Evolutionary conservation across 1,284 basidiomycete genomes (phyloP), one percentile per base, ranked within the genome.

Genomic region (Ceratobasidium sp.): DNA sequence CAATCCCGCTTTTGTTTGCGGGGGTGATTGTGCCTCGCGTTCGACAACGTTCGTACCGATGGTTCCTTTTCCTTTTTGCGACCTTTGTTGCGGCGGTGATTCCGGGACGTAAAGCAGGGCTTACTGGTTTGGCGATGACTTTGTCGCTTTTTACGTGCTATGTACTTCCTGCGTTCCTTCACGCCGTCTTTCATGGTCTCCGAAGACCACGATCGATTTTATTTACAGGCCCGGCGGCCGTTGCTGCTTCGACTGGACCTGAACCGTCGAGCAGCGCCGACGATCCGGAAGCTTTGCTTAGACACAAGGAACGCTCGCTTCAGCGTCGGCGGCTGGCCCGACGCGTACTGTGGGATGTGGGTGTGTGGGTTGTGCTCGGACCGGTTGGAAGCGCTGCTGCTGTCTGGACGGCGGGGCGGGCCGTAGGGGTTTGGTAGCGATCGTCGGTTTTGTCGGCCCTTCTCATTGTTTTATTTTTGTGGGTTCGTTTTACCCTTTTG

Each of bases 111-210:
- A 69, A 58, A 36, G 52, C 39, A 16, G 53, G 39, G 9, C 28
- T 69, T 9, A 57, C 65, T 1, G 53, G 65, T 36, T 14, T 69
- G 30, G 30, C 65, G 9, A 69, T 69, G 65, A 69, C 65, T 30
- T 58, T 69, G 65, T 69, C 65, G n/a, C 65, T 69, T 39, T 39
- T 69, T 69, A 69, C 65, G 65, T 69, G 65, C 53, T 69, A 69
- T 43, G 65, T 69, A 6, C 48, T 69, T 34, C 65, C 65, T 30
- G 65, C 65, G 10, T 12, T 69, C 36, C 36, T 69, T 3, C 65
- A 69, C 26, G 65, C 65, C 21, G 43, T 69, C 65, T 69, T 69
- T 34, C 65, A 69, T 41, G 65, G 65, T 36, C 53, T 69, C 39
- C 34, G 65, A 46, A 57, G 65, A 32, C 65, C 65, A 9, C 65